Evolutionary conservation across 805 yeast species (phyloP).

Genomic region (Pachysolen tannophilus): DNA sequence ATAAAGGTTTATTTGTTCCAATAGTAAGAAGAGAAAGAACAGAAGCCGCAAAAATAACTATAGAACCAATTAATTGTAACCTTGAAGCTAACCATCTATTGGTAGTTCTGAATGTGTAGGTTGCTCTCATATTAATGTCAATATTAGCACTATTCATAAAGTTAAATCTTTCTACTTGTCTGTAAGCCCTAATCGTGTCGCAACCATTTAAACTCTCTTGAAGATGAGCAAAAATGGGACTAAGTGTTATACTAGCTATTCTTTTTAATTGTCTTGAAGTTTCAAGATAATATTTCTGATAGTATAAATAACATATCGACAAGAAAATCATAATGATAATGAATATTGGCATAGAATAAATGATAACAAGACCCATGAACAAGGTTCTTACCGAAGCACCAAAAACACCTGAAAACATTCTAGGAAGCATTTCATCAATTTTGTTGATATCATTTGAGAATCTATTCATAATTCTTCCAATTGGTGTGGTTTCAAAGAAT

Average conservation of each 20-base stretch:
- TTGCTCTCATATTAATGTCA: slow-evolving; percentile 38
- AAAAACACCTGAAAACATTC: slow-evolving; percentile 40
- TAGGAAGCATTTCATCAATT: slow-evolving; percentile 51
- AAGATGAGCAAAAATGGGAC: slow-evolving; percentile 76
- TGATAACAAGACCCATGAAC: slow-evolving; percentile 45
- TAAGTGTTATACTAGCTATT: slow-evolving; percentile 55
- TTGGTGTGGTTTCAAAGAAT: slow-evolving; percentile 63
- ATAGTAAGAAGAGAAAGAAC: slow-evolving; percentile 33
- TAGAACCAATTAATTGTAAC: slow-evolving; percentile 52
- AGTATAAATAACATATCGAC: slow-evolving; percentile 53
- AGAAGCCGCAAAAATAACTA: slow-evolving; percentile 45
- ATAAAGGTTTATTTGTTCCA: slow-evolving; percentile 31
- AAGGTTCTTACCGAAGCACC: slow-evolving; percentile 33
- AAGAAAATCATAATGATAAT: slow-evolving; percentile 38
- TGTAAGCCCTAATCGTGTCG: slow-evolving; percentile 70
- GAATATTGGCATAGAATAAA: slow-evolving; percentile 46
- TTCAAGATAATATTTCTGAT: slow-evolving; percentile 61
- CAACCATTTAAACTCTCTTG: slow-evolving; percentile 78
- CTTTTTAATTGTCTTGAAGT: slow-evolving; percentile 76
- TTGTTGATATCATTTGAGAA: slow-evolving; percentile 55
- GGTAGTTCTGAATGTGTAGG: slow-evolving; percentile 42
- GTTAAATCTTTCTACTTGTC: slow-evolving; percentile 57
- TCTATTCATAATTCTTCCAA: slow-evolving; percentile 58
- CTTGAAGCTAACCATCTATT: slow-evolving; percentile 63
- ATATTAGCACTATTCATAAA: slow-evolving; percentile 43